These are phyloP conservation scores for Penicillium crustosum DNA, from an alignment of 2,329 filamentous ascomycete genomes.

Conservation along the genomic window DNA sequence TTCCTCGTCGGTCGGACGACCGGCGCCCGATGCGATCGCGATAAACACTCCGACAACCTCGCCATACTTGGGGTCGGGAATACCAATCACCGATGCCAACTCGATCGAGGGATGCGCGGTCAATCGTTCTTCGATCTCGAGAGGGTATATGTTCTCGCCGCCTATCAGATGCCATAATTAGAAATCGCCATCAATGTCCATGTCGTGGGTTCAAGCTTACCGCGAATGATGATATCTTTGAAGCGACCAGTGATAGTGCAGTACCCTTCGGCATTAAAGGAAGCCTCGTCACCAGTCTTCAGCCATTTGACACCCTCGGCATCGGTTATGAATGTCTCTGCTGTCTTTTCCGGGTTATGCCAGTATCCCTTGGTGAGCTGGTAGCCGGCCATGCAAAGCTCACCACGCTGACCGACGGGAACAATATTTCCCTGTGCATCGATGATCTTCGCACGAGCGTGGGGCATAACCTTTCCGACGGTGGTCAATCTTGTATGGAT, in stretches of 20 bases:
- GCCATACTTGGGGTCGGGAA: constrained; percentile 69
- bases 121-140: constrained; percentile 75
- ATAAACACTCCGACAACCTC: constrained; percentile 70
- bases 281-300: constrained; percentile 62
- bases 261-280: constrained; percentile 60
- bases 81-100: constrained; percentile 67
- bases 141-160: constrained; percentile 71
- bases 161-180: constrained; percentile 40
- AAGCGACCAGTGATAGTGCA: constrained; percentile 73
- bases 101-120: constrained; percentile 61
- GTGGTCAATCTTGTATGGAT: constrained; percentile 67
- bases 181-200: not conserved
- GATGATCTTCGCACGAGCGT: constrained; percentile 74
- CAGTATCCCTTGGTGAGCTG: constrained; percentile 64
- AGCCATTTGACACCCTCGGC: constrained; percentile 60
- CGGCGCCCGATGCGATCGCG: constrained; percentile 31
- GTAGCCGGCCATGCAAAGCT: constrained; percentile 77
- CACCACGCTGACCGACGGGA: constrained; percentile 66
- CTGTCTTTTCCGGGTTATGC: constrained; percentile 72
- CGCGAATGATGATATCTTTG: constrained; percentile 77
- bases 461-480: constrained; percentile 74
- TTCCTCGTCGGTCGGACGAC: constrained; percentile 52
- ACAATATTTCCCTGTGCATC: constrained; percentile 63
- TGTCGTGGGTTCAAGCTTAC: constrained; percentile 31
- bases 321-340: constrained; percentile 68